A percentile compares a stretch with the other conserved stretches of the same genome.
These are phyloP conservation scores for Amanita pallidorosea DNA, from an alignment of 768 basidiomycete species.

Conservation along the genomic window DNA sequence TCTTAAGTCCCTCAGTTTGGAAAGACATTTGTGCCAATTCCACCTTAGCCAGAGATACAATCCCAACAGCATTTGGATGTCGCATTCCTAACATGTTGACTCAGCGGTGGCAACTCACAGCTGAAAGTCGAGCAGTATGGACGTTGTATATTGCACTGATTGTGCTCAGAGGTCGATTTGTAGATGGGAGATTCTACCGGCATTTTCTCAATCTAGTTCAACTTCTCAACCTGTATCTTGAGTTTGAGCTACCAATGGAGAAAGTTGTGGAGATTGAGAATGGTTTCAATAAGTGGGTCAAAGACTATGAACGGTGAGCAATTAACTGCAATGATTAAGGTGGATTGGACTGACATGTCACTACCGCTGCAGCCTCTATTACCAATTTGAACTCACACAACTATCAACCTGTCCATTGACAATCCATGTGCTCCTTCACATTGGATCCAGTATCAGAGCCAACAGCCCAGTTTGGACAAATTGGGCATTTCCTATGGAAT, in stretches of 20 bases:
- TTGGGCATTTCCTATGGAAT: too few species aligned
- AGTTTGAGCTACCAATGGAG: conserved; percentile 19
- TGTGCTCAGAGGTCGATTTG: conserved; percentile 23
- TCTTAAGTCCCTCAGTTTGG: too few species aligned
- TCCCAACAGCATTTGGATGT: too few species aligned
- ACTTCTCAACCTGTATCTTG: conserved; percentile 24
- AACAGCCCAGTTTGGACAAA: conserved; percentile 27
- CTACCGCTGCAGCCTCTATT: conserved; percentile 12
- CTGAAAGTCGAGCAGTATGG: too few species aligned
- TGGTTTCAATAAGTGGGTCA: conserved; percentile 26
- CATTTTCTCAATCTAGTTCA: conserved; percentile 30
- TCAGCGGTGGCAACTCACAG: too few species aligned
- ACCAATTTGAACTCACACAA: conserved; percentile 13
- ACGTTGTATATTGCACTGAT: conserved; percentile 25
- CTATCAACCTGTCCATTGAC: conserved; percentile 19
- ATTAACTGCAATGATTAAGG: background rate
- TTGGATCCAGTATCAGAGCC: conserved; percentile 19
- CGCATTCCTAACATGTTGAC: too few species aligned
- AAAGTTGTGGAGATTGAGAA: conserved; percentile 16
- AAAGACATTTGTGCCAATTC: too few species aligned
- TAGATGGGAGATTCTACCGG: conserved; percentile 21
- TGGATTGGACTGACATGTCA: too few species aligned
- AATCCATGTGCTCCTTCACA: conserved; percentile 22
- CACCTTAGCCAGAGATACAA: too few species aligned
- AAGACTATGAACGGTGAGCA: conserved; percentile 25